Percentiles rank a stretch among this genome's conserved stretches.
These are phyloP conservation scores for Amoeboaphelidium protococcarum DNA, from an alignment of 371 early-diverging fungal genomes.

Conservation along the genomic window DNA sequence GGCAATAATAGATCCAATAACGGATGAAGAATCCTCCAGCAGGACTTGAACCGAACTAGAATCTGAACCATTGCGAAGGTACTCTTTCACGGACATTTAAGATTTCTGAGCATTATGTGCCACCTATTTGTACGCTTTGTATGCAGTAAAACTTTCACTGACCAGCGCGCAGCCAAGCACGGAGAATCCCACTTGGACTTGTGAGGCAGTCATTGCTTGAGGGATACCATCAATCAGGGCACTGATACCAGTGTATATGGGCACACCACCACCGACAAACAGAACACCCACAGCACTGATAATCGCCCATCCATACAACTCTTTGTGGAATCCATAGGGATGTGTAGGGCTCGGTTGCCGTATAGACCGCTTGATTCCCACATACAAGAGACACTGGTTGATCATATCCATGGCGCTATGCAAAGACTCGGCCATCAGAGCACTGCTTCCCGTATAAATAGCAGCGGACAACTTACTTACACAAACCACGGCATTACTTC, in stretches of 20 bases:
- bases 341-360: neutral
- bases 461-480: neutral
- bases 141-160: neutral
- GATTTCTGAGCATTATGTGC: neutral
- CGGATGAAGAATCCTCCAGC: neutral
- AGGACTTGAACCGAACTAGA: neutral
- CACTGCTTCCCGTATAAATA: neutral
- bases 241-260: neutral
- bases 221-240: neutral
- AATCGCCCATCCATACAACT: neutral
- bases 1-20: neutral
- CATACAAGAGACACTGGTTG: neutral
- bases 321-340: neutral
- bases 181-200: neutral
- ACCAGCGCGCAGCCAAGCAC: neutral
- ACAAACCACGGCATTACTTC: neutral
- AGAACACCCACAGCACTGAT: neutral
- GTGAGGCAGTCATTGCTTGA: no score
- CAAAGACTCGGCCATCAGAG: neutral
- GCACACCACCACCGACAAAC: neutral
- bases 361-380: neutral
- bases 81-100: neutral
- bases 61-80: neutral
- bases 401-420: neutral
- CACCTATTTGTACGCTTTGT: neutral